A percentile compares a stretch with the other conserved stretches of the same genome.
phyloP scores from a whole-genome alignment of 441 rosid species.

The Syzygium syzygioides region DNA sequence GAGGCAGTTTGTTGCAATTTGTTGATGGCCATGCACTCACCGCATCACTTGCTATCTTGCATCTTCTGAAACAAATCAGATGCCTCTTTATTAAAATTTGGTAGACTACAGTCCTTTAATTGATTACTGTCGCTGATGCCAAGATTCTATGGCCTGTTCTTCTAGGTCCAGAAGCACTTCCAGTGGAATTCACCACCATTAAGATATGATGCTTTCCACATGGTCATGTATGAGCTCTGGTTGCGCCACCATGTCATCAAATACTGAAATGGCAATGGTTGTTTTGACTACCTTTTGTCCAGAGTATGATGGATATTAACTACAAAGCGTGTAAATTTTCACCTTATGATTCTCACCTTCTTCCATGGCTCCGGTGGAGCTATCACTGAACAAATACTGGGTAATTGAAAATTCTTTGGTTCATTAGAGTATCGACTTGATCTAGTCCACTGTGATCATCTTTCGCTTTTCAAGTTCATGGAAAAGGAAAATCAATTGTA shows the following conservation, averaged over 20 bases:
- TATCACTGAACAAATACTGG: not conserved
- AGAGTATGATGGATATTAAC: not conserved
- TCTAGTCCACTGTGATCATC: not conserved
- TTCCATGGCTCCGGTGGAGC: not conserved
- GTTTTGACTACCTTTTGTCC: not conserved
- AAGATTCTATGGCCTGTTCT: constrained; percentile 8
- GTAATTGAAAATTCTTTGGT: not conserved
- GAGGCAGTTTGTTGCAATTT: not conserved
- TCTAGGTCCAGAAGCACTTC: constrained; percentile 89
- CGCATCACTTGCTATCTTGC: not conserved
- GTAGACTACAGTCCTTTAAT: not conserved
- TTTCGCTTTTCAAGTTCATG: not conserved
- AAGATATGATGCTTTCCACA: constrained; percentile 80
- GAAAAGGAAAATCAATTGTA: not conserved
- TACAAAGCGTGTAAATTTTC: not conserved
- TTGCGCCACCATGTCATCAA: constrained; percentile 82
- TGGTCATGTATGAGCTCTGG: constrained; percentile 96
- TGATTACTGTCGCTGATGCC: not conserved
- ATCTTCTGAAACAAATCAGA: not conserved
- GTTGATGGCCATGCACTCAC: not conserved
- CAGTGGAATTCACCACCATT: constrained; percentile 89
- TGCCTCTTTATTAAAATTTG: not conserved
- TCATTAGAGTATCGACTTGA: not conserved
- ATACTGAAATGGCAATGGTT: constrained; percentile 35
- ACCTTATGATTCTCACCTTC: not conserved